Percentiles rank a stretch among this genome's conserved stretches.
phyloP scores from a whole-genome alignment of 257 asterid species.

The Forsythia viridissima region DNA sequence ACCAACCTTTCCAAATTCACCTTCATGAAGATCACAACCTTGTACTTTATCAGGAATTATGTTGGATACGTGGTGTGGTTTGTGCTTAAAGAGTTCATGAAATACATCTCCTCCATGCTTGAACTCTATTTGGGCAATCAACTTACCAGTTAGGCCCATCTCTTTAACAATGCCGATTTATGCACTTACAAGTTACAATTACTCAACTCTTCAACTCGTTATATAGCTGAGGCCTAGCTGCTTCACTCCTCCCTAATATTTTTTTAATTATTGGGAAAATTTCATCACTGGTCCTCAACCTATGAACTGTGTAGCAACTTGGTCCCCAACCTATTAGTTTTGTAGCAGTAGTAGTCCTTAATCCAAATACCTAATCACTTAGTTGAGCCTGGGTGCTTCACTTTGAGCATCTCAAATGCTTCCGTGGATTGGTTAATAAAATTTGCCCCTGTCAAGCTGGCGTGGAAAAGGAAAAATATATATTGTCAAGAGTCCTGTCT shows the following conservation, averaged over 20 bases:
- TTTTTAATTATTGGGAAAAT: no score
- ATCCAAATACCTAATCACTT: no score
- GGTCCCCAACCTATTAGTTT: not conserved
- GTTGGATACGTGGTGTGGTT: not conserved
- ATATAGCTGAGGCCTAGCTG: not conserved
- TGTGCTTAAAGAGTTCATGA: not conserved
- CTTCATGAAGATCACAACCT: conserved; percentile 9
- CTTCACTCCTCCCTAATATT: not conserved
- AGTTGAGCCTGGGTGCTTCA: no score
- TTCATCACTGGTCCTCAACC: not conserved
- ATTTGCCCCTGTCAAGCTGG: no score
- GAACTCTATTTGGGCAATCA: conserved; percentile 1
- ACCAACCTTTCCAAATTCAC: conserved; percentile 12
- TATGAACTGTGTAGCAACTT: not conserved
- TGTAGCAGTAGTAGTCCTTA: no score
- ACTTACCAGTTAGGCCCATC: not conserved
- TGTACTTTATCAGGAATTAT: not conserved
- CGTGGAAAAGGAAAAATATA: no score
- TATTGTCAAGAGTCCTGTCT: no score
- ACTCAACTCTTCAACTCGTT: not conserved
- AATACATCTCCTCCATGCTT: conserved; percentile 10
- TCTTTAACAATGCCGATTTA: not conserved
- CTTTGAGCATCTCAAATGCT: no score
- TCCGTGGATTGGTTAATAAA: no score
- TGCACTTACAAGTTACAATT: not conserved